Base-by-base conservation (phyloP, 2,329 filamentous ascomycete genomes). In the Geosmithia flava region DNA sequence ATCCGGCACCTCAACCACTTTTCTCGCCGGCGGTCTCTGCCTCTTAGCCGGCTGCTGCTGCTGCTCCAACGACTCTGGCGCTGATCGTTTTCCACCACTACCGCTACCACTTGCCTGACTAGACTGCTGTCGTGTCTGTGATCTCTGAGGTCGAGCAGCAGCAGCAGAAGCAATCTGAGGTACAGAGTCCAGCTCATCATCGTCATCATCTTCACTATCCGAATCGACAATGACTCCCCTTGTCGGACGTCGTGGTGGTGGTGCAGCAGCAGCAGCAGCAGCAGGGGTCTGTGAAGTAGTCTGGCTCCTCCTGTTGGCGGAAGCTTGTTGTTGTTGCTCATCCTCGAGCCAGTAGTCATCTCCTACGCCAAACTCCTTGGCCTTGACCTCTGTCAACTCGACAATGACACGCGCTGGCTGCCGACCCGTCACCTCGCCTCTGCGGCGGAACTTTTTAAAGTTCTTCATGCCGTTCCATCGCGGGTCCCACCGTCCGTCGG, bases 381-480 rank as follows among this genome's bases (percentile, higher is more conserved):
- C 75, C 57, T 78, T 80, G 20, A 81, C 84, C 61, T 87, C 81
- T 53, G 86, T 80, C 3, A 95, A 67, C 0, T 74, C 67, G 3
- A 95, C 78, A 40, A 94, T 85, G 33, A 85, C 68, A 48, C 67
- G 68, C 27, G 68, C 62, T 2, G 65, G 61, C 2, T 66, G 61
- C 16, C 73, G 62, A 6, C 73, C 68, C 2, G 57, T 52, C 6
- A 54, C 54, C 19, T 75, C 75, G 20, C 78, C 81, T 47, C 78
- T 72, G 48, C 71, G 73, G 20, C 75, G 73, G 59, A 98, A 98
- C 56, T 80, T 85, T 63, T 98, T 98, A 69, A 95, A 98, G 59
- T 98, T 97, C 64, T 88, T 91, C 42, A 91, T 76, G 1, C 91
- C 93, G 60, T 96, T 95, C 93, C 93, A 98, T 40, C 74, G 75